phyloP scores from a whole-genome alignment of 768 basidiomycete species.

The Kwoniella sp. region DNA sequence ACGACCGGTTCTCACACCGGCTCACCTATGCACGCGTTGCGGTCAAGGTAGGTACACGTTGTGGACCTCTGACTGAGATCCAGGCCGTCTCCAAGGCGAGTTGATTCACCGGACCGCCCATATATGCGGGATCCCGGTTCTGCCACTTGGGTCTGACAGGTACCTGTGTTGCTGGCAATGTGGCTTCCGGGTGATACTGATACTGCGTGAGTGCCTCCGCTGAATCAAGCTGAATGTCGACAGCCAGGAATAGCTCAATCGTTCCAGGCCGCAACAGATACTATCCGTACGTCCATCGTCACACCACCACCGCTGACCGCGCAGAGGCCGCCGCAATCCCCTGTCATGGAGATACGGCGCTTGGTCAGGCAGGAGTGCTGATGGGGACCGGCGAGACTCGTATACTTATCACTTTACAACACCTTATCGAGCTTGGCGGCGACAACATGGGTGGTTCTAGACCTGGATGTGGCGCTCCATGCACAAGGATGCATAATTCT shows the following conservation, averaged over 20 bases:
- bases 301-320: neutral
- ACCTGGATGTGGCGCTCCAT: neutral
- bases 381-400: conserved; percentile 23
- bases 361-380: conserved; percentile 11
- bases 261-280: conserved; percentile 6
- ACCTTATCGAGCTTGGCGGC: conserved; percentile 2
- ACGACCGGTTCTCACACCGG: neutral
- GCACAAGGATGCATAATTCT: neutral
- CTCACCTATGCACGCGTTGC: conserved; percentile 15
- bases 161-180: conserved; percentile 20
- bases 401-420: conserved; percentile 27
- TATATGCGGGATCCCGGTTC: conserved; percentile 32
- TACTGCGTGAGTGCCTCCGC: conserved; percentile 18
- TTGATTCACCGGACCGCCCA: conserved; percentile 18
- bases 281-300: conserved; percentile 18
- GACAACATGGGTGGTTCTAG: conserved; percentile 10
- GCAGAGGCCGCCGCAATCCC: conserved; percentile 25
- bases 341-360: conserved; percentile 10
- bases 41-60: conserved; percentile 4
- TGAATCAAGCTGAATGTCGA: neutral
- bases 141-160: conserved; percentile 20
- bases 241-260: neutral
- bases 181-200: conserved; percentile 5
- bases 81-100: conserved; percentile 12
- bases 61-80: neutral